Evolutionary conservation across 2,329 filamentous ascomycete genomes (phyloP).

Genomic region (Colletotrichum sp.): DNA sequence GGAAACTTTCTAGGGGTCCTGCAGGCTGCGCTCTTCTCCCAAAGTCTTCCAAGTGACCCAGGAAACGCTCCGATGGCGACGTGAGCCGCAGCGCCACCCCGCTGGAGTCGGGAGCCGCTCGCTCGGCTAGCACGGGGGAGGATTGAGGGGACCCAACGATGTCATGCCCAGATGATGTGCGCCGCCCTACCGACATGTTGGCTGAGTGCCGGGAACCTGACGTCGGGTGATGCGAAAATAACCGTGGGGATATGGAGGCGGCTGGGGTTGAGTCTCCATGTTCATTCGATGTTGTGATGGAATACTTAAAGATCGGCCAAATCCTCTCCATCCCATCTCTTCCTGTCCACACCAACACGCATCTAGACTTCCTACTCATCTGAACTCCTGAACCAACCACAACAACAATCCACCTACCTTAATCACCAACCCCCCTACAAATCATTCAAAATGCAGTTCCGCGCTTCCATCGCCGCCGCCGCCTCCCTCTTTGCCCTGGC

Average conservation of each 20-base stretch:
- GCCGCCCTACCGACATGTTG: background rate
- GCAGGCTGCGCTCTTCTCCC: background rate
- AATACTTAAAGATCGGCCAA: background rate
- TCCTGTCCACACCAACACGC: background rate
- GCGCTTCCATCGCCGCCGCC: constrained; percentile 25
- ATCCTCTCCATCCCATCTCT: background rate
- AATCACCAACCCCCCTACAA: background rate
- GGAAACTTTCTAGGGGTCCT: background rate
- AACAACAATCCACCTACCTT: too few relatives aligned
- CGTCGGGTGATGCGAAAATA: background rate
- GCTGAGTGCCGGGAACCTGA: background rate
- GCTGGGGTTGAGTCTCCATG: background rate
- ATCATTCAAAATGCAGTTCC: constrained; percentile 24
- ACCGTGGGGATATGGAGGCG: background rate
- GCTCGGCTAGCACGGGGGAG: background rate
- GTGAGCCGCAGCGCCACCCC: background rate
- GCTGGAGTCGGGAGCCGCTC: background rate
- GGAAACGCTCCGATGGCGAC: background rate
- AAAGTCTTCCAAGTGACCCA: background rate
- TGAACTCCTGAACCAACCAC: background rate
- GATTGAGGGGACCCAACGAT: background rate
- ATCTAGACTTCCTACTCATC: background rate
- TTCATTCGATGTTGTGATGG: background rate
- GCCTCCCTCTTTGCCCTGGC: constrained; percentile 28
- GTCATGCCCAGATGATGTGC: background rate